These are phyloP conservation scores for Linnemannia hyalina DNA, from an alignment of 192 early-diverging fungal species.

Conservation along the genomic window DNA sequence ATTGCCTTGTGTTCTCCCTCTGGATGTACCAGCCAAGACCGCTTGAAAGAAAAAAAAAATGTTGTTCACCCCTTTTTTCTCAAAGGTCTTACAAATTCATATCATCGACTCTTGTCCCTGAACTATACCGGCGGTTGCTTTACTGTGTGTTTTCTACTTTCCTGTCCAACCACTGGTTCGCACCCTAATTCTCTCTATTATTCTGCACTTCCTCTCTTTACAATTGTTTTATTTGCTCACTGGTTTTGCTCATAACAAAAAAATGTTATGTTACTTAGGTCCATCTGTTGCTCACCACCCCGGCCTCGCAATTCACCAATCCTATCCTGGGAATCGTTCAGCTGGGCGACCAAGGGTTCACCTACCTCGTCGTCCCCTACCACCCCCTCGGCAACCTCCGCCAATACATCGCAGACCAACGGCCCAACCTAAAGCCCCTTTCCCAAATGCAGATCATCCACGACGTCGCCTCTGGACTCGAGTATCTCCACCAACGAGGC, in stretches of 20 bases:
- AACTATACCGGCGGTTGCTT: background rate
- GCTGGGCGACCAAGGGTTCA: constrained; percentile 39
- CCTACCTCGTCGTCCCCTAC: constrained; percentile 37
- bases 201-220: background rate
- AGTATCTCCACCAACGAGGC: constrained; percentile 43
- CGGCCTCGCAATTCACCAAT: constrained; percentile 30
- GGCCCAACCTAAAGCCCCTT: constrained; percentile 26
- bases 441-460: constrained; percentile 52
- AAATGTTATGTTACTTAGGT: constrained; percentile 13
- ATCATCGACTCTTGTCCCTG: constrained; percentile 1
- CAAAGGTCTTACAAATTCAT: no score
- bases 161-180: background rate
- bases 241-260: background rate
- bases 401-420: constrained; percentile 36
- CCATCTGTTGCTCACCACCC: constrained; percentile 44
- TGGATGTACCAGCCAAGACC: no score
- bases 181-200: background rate
- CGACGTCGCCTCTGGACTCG: constrained; percentile 44
- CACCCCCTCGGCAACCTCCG: constrained; percentile 49
- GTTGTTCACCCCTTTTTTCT: no score
- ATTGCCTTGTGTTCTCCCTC: no score
- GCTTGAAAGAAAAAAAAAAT: no score
- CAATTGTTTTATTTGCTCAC: background rate
- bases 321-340: constrained; percentile 40
- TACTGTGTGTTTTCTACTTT: background rate